Conservation (phyloP, 306 rosid genomes). For the Senna siamea region DNA sequence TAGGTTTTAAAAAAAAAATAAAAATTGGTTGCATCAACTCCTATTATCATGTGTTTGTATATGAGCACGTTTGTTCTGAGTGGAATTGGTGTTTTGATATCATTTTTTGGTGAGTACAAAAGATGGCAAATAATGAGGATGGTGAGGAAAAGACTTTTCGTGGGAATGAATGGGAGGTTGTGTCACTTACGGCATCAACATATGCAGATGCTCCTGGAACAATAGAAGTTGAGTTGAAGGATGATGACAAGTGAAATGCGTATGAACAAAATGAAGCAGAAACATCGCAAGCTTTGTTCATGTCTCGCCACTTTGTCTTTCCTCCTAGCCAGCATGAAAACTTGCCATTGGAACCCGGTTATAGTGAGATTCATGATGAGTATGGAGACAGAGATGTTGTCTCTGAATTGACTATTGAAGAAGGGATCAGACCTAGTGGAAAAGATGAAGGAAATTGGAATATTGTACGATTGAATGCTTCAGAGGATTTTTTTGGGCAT, state of each 20-base stretch:
- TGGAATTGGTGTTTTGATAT: constrained; percentile 34
- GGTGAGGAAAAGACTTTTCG: constrained; percentile 66
- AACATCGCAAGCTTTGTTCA: constrained; percentile 74
- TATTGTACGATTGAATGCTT: constrained; percentile 54
- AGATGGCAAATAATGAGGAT: constrained; percentile 76
- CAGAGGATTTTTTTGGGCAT: constrained; percentile 70
- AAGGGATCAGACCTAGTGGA: constrained; percentile 52
- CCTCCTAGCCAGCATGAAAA: constrained; percentile 84
- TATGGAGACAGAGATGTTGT: constrained; percentile 47
- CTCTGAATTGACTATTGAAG: constrained; percentile 51
- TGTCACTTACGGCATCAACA: constrained; percentile 87
- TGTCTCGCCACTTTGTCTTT: constrained; percentile 88
- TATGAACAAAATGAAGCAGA: constrained; percentile 56
- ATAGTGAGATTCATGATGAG: constrained; percentile 50
- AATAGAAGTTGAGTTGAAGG: constrained; percentile 52
- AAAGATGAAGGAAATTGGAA: constrained; percentile 64
- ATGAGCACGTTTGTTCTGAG: neutral
- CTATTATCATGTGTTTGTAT: neutral
- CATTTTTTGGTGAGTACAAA: constrained; percentile 39
- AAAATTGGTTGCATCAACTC: neutral
- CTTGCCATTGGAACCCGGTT: constrained; percentile 70
- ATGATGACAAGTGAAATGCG: constrained; percentile 44
- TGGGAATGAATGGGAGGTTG: constrained; percentile 95
- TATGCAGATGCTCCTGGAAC: constrained; percentile 90
- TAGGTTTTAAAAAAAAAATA: neutral